phyloP scores from a whole-genome alignment of 2,329 filamentous ascomycete genomes.

The Fusarium piperis region DNA sequence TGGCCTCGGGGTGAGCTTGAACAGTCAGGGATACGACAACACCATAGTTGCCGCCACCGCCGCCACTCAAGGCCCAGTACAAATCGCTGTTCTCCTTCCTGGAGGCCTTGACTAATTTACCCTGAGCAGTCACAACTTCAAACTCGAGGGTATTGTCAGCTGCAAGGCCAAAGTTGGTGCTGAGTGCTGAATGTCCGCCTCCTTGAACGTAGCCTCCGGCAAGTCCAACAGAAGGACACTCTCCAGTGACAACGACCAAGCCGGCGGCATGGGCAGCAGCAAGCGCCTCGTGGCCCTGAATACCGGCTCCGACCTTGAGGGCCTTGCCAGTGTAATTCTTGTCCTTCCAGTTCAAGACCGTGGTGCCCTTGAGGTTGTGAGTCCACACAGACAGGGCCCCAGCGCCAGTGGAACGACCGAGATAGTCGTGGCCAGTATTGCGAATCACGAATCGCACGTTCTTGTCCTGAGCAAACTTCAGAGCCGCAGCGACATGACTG shows the following conservation, averaged over 20 bases:
- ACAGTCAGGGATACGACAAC: conserved; percentile 65
- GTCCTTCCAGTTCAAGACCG: conserved; percentile 51
- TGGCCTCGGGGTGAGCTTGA: conserved; percentile 56
- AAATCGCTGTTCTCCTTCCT: conserved; percentile 61
- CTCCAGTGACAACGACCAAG: conserved; percentile 63
- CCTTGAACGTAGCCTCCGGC: conserved; percentile 70
- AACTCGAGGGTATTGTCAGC: conserved; percentile 68
- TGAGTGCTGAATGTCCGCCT: conserved; percentile 63
- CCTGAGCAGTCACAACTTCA: conserved; percentile 63
- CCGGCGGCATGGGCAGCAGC: conserved; percentile 56
- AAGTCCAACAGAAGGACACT: conserved; percentile 63
- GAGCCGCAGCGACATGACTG: conserved; percentile 44
- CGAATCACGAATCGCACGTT: conserved; percentile 61
- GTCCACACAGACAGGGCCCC: conserved; percentile 54
- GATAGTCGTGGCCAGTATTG: conserved; percentile 64
- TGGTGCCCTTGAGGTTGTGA: conserved; percentile 53
- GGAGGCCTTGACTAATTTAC: conserved; percentile 58
- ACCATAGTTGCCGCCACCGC: conserved; percentile 67
- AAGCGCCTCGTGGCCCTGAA: conserved; percentile 59
- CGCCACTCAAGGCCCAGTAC: conserved; percentile 71
- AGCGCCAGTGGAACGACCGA: conserved; percentile 67
- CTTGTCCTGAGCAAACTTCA: conserved; percentile 41
- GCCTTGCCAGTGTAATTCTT: conserved; percentile 60
- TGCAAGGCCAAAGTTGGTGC: conserved; percentile 63
- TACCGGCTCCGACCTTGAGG: conserved; percentile 63